Evolutionary conservation across 208 protist genomes (phyloP).

Genomic region (Leishmania turanica): DNA sequence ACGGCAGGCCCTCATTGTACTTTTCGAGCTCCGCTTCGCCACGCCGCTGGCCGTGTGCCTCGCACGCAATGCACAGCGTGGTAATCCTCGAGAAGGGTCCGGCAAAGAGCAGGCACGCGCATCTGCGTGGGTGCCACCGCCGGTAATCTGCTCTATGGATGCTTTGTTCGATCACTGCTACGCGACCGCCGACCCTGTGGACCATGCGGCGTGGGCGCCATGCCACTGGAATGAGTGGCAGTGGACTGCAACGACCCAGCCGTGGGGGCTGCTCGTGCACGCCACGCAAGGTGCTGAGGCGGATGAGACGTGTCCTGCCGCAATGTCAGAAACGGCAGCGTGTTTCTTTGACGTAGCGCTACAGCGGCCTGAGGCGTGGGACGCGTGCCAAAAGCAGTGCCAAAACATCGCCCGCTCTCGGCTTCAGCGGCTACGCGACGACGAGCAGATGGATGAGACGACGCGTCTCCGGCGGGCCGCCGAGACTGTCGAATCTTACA

Average conservation of each 20-base stretch:
- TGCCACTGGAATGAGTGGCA: conserved; percentile 2
- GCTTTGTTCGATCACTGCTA: conserved; percentile 48
- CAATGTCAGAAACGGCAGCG: not conserved
- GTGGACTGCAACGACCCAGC: conserved; percentile 31
- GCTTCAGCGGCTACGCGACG: not conserved
- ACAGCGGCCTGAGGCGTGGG: conserved; percentile 7
- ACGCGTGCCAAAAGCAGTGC: conserved; percentile 1
- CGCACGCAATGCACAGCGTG: conserved; percentile 41
- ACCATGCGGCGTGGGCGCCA: not conserved
- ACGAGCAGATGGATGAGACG: not conserved
- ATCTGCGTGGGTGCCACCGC: conserved; percentile 34
- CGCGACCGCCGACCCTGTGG: not conserved
- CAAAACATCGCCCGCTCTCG: not conserved
- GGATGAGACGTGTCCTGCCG: not conserved
- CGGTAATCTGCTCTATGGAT: conserved; percentile 60
- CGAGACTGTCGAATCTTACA: conserved; percentile 3
- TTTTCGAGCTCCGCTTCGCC: conserved; percentile 58
- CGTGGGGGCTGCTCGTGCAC: conserved; percentile 32
- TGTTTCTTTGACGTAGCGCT: conserved; percentile 18
- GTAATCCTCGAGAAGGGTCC: not conserved
- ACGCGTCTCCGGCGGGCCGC: not conserved
- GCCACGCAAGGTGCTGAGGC: not conserved
- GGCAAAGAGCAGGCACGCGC: not conserved
- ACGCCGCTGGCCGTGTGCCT: conserved; percentile 51
- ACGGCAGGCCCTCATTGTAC: conserved; percentile 13